phyloP scores from a whole-genome alignment of 345 rosid species.

The Cochlearia excelsa region DNA sequence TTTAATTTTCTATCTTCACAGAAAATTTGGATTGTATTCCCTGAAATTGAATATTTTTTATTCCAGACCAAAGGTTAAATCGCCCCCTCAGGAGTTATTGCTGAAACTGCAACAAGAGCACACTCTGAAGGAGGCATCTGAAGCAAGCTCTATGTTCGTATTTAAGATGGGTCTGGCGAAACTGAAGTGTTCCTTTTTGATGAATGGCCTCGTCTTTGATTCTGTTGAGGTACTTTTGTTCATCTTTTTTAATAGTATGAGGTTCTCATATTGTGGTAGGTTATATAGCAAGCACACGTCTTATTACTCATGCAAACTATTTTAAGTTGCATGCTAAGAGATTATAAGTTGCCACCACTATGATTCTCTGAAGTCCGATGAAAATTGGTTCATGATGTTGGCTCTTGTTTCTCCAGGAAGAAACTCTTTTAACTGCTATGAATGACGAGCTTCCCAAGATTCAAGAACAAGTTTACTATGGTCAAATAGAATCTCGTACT shows the following conservation, averaged over 20 bases:
- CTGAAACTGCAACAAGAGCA: slow-evolving; percentile 79
- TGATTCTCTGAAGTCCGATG: slow-evolving; percentile 14
- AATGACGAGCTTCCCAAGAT: slow-evolving; percentile 90
- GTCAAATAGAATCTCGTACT: slow-evolving; percentile 78
- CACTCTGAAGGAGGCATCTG: slow-evolving; percentile 52
- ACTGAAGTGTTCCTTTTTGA: slow-evolving; percentile 63
- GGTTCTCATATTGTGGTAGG: slow-evolving; percentile 22
- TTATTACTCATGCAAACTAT: slow-evolving; percentile 16
- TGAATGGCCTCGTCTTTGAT: slow-evolving; percentile 95
- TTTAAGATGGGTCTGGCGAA: slow-evolving; percentile 83
- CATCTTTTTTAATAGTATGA: slow-evolving; percentile 9
- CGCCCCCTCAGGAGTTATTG: slow-evolving; percentile 79
- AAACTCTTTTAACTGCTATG: slow-evolving; percentile 78
- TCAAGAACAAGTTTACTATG: slow-evolving; percentile 95
- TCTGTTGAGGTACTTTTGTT: slow-evolving; percentile 66
- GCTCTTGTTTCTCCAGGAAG: slow-evolving; percentile 55
- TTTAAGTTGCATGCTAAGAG: slow-evolving; percentile 19
- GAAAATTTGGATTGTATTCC: slow-evolving; percentile 19
- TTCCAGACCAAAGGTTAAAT: slow-evolving; percentile 67
- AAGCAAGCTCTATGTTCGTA: slow-evolving; percentile 78
- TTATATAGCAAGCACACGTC: slow-evolving; percentile 5
- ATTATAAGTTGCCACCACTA: slow-evolving; percentile 1
- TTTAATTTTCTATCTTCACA: slow-evolving; percentile 11
- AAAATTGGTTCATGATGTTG: slow-evolving; percentile 26
- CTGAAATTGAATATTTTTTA: slow-evolving; percentile 29